Conservation (phyloP, 139 green algal genomes). For the Zygnema cylindricum region DNA sequence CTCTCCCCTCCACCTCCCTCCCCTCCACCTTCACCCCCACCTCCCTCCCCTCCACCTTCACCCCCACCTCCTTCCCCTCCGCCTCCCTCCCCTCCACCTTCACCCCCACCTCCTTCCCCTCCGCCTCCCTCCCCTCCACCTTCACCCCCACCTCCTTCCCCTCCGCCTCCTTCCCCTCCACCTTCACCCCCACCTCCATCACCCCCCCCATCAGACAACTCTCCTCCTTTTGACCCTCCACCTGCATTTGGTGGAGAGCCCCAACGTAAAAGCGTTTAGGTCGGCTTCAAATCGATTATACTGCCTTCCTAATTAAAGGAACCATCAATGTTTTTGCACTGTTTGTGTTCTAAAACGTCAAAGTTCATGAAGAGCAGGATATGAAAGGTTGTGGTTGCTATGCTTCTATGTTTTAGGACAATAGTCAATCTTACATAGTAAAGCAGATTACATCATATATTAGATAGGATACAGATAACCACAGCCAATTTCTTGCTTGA, state of each 20-base stretch:
- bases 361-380: no score
- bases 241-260: neutral
- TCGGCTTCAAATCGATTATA: neutral
- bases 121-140: neutral
- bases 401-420: neutral
- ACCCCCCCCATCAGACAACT: neutral
- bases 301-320: no score
- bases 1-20: neutral
- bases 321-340: neutral
- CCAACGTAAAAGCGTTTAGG: neutral
- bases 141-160: neutral
- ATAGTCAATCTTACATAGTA: no score
- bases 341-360: neutral
- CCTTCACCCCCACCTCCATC: neutral
- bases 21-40: constrained; percentile 71
- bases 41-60: constrained; percentile 76
- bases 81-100: neutral
- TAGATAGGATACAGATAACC: no score
- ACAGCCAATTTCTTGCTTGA: no score
- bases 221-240: neutral
- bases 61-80: neutral
- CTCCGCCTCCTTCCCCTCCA: neutral
- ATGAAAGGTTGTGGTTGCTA: neutral
- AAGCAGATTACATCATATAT: no score
- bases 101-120: neutral